Evolutionary conservation across 441 rosid genomes (phyloP), one percentile per base, ranked within the genome.

Genomic region (Eutrema salsugineum): DNA sequence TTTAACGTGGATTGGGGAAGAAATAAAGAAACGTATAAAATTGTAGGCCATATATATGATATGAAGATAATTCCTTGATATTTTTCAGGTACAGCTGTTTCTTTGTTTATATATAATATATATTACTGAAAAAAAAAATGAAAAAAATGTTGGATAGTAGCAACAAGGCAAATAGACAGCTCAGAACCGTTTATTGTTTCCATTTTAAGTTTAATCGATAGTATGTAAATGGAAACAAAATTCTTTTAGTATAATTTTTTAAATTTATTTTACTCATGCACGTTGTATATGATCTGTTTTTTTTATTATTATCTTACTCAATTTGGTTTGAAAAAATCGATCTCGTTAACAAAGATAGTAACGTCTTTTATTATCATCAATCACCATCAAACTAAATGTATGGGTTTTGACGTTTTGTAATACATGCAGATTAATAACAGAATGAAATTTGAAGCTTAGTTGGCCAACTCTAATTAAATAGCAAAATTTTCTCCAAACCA

Each of bases 401-500:
- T 38, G 28, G 17, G 19, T 22, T 36, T 38, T 66, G 51, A 17
- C 12, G 19, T 22, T 36, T 38, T 66, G 51, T 28, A 47, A 38
- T 51, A 3, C 39, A 11, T 51, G 5, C 39, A 11, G 28, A 27
- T 51, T 27, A 32, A 15, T 10, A 75, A 75, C 69, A 55, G 50
- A 68, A 68, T 1, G 4, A 53, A 24, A 62, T 3, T n/a, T 28
- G 57, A 65, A 65, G 68, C 39, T 77, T 67, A 51, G 68, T n/a
- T 69, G 75, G 61, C 48, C 16, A 59, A 43, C 43, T 66, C 51
- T 19, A 24, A 24, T 24, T 24, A 76, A 76, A 69, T 71, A 65
- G 68, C 57, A 71, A 71, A 50, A 42, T 12, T 42, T 27, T 60
- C 43, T 40, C 27, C n/a, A 63, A 47, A 28, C 77, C 72, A 71